Evolutionary conservation across 345 rosid species (phyloP).

Genomic region (Sisymbrium irio): DNA sequence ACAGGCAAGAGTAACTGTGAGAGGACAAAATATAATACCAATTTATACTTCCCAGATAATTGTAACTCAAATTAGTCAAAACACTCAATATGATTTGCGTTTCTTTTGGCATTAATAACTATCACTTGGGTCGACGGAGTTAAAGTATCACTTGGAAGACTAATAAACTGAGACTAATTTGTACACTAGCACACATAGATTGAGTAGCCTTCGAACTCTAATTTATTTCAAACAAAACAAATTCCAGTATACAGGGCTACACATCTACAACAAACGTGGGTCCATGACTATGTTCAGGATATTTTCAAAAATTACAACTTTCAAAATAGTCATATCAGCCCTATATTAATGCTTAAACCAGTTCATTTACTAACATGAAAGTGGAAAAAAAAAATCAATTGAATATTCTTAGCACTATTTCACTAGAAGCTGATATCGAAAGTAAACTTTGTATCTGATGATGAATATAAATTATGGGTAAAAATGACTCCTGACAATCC

Average conservation of each 20-base stretch:
- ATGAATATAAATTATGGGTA: neutral
- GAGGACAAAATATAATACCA: neutral
- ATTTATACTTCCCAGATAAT: neutral
- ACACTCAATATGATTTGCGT: neutral
- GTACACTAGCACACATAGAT: neutral
- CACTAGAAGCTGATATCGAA: neutral
- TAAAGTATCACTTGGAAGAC: neutral
- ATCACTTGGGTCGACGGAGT: neutral
- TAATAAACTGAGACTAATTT: neutral
- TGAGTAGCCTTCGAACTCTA: neutral
- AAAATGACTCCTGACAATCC: neutral
- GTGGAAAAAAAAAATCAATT: neutral
- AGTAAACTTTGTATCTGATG: neutral
- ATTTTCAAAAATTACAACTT: neutral
- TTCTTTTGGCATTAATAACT: neutral
- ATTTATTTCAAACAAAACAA: neutral
- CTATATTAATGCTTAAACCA: neutral
- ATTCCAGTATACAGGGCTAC: neutral
- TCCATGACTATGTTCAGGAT: neutral
- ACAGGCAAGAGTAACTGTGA: neutral
- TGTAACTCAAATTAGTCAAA: neutral
- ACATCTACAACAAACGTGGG: neutral
- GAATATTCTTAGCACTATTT: neutral
- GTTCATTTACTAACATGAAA: neutral
- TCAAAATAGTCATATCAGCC: neutral